These are phyloP conservation scores for Aspergillus cristatus DNA, from an alignment of 495 filamentous ascomycete genomes.

Conservation along the genomic window DNA sequence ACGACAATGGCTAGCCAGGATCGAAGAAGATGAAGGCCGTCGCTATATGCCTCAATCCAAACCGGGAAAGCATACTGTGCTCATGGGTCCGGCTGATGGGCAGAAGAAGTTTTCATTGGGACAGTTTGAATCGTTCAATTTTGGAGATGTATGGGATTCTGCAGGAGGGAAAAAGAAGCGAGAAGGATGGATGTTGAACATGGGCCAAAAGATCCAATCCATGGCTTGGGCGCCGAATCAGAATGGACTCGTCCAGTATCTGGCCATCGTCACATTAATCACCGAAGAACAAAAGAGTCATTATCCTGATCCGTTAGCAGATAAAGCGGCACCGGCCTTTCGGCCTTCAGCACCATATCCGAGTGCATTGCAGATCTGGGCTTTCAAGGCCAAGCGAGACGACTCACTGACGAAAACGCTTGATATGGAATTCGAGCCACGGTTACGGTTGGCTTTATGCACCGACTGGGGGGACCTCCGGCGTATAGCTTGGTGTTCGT, in stretches of 20 bases:
- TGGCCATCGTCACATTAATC: slow-evolving; percentile 40
- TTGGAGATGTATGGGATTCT: slow-evolving; percentile 35
- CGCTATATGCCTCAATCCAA: slow-evolving; percentile 33
- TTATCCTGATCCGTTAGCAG: slow-evolving; percentile 14
- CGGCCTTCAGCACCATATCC: slow-evolving; percentile 36
- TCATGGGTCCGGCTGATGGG: slow-evolving; percentile 41
- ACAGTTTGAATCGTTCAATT: slow-evolving; percentile 29
- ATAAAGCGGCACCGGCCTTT: slow-evolving; percentile 35
- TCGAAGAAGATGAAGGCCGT: slow-evolving; percentile 19
- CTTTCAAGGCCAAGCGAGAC: slow-evolving; percentile 33
- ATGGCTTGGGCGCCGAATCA: slow-evolving; percentile 52
- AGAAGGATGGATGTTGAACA: slow-evolving; percentile 50
- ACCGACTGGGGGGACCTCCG: slow-evolving; percentile 54
- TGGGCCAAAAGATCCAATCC: slow-evolving; percentile 42
- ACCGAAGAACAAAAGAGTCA: slow-evolving; percentile 24
- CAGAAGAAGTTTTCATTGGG: slow-evolving; percentile 34
- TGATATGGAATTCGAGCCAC: slow-evolving; percentile 30
- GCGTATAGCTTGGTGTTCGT: slow-evolving; percentile 55
- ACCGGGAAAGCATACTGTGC: slow-evolving; percentile 28
- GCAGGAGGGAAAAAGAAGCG: slow-evolving; percentile 17
- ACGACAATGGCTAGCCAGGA: slow-evolving; percentile 24
- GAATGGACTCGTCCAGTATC: slow-evolving; percentile 41
- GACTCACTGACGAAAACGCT: slow-evolving; percentile 22
- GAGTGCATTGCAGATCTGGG: slow-evolving; percentile 50
- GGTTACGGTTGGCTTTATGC: slow-evolving; percentile 44